These are phyloP conservation scores for Coemansia sp. DNA, from an alignment of 192 early-diverging fungal genomes.

Conservation along the genomic window DNA sequence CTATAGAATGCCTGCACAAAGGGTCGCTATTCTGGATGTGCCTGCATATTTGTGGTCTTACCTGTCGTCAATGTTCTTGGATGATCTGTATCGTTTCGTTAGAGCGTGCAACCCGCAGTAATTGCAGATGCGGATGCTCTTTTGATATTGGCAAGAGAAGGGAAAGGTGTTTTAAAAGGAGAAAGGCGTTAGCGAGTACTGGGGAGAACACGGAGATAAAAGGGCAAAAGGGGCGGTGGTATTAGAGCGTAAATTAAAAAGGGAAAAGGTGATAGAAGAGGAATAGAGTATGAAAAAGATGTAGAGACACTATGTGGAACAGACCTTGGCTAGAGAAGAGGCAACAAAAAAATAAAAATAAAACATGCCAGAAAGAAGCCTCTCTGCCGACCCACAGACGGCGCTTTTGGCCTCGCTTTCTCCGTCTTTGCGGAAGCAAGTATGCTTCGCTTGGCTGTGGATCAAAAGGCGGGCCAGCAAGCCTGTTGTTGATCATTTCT, in stretches of 20 bases:
- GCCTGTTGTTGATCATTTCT: background rate
- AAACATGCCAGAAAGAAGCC: constrained; percentile 5
- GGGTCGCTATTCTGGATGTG: background rate
- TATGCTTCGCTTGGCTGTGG: background rate
- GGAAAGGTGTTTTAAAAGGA: background rate
- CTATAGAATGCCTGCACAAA: background rate
- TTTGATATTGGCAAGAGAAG: background rate
- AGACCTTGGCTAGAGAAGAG: background rate
- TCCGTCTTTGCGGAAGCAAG: background rate
- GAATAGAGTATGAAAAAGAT: constrained; percentile 9
- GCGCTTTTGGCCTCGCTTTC: background rate
- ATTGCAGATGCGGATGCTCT: no score
- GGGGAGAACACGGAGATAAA: background rate
- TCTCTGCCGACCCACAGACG: background rate
- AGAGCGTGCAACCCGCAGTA: background rate
- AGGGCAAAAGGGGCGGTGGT: background rate
- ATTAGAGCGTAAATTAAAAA: background rate
- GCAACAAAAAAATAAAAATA: constrained; percentile 2
- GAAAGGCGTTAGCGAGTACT: background rate
- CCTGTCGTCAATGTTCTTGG: background rate
- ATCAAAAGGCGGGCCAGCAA: background rate
- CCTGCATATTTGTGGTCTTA: background rate
- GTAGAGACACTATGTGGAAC: background rate
- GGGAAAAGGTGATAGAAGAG: background rate
- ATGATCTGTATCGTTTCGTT: background rate